phyloP scores from a whole-genome alignment of 306 rosid species.

The Cyamopsis tetragonoloba region DNA sequence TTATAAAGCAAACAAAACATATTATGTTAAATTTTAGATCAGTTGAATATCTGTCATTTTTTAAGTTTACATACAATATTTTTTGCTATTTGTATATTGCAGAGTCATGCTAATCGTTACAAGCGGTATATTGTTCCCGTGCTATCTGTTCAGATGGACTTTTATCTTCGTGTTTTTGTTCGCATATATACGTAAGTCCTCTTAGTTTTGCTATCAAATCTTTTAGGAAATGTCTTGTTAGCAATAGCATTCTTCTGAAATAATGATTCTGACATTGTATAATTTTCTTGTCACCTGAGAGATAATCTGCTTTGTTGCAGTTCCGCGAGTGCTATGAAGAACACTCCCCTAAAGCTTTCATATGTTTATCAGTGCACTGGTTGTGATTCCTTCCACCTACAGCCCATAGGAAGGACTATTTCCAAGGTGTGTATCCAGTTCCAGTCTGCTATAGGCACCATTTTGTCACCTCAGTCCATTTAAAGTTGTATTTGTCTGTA shows the following conservation, averaged over 20 bases:
- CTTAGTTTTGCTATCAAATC: background rate
- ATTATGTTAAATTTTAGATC: background rate
- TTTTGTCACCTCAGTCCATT: background rate
- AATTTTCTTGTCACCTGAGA: slow-evolving; percentile 23
- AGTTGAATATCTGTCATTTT: background rate
- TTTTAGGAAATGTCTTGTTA: background rate
- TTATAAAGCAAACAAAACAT: background rate
- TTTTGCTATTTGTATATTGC: slow-evolving; percentile 40
- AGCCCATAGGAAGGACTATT: slow-evolving; percentile 75
- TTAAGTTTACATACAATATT: background rate
- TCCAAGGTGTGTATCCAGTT: slow-evolving; percentile 63
- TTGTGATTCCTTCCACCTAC: slow-evolving; percentile 96
- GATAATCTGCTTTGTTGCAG: slow-evolving; percentile 53
- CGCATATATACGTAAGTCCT: slow-evolving; percentile 75
- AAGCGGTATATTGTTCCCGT: slow-evolving; percentile 95
- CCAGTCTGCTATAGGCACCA: slow-evolving; percentile 1
- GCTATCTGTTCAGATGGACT: slow-evolving; percentile 89
- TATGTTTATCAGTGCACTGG: slow-evolving; percentile 97
- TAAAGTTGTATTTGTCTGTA: background rate
- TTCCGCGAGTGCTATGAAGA: slow-evolving; percentile 94
- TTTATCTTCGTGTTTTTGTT: slow-evolving; percentile 89
- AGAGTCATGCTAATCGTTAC: slow-evolving; percentile 99
- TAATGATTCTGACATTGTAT: slow-evolving; percentile 10
- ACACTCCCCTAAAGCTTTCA: slow-evolving; percentile 91
- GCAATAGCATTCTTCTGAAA: background rate